Evolutionary conservation across 2,329 filamentous ascomycete genomes (phyloP).

Genomic region (Venturia pyrina): DNA sequence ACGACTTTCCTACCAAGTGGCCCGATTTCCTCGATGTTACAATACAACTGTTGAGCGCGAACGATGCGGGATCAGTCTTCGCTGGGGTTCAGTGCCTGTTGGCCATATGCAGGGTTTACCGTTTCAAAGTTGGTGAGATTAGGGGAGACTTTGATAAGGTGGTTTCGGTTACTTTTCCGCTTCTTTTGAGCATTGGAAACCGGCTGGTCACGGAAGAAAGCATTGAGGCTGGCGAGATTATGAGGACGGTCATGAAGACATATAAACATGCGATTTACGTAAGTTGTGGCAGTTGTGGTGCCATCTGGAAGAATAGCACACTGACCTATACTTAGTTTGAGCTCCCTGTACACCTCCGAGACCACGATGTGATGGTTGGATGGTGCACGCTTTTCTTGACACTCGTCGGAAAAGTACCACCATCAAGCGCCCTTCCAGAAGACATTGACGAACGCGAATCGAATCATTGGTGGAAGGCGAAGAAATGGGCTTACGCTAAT

Average conservation of each 20-base stretch:
- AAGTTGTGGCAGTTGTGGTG: conserved; percentile 27
- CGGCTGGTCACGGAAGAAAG: conserved; percentile 84
- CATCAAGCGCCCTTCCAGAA: conserved; percentile 67
- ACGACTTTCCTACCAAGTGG: conserved; percentile 92
- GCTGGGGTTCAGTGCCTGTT: conserved; percentile 89
- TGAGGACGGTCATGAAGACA: conserved; percentile 87
- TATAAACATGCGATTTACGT: conserved; percentile 99
- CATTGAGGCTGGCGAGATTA: conserved; percentile 91
- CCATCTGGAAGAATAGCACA: conserved; percentile 14
- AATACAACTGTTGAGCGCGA: conserved; percentile 74
- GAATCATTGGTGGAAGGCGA: conserved; percentile 99
- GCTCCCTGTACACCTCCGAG: conserved; percentile 65
- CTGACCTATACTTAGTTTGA: conserved; percentile 57
- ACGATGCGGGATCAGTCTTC: conserved; percentile 78
- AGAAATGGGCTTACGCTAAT: conserved; percentile 99
- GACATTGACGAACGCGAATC: conserved; percentile 77
- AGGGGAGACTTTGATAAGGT: conserved; percentile 89
- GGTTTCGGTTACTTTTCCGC: conserved; percentile 81
- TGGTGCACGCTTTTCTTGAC: conserved; percentile 95
- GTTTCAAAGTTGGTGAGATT: conserved; percentile 80
- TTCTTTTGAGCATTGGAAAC: conserved; percentile 76
- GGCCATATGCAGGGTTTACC: conserved; percentile 88
- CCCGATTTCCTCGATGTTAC: conserved; percentile 91
- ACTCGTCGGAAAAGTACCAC: conserved; percentile 76
- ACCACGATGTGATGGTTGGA: conserved; percentile 74